A percentile compares a stretch with the other conserved stretches of the same genome.
Evolutionary conservation across 73 alveolate genomes (phyloP).

Genomic region (Paramecium bursaria): DNA sequence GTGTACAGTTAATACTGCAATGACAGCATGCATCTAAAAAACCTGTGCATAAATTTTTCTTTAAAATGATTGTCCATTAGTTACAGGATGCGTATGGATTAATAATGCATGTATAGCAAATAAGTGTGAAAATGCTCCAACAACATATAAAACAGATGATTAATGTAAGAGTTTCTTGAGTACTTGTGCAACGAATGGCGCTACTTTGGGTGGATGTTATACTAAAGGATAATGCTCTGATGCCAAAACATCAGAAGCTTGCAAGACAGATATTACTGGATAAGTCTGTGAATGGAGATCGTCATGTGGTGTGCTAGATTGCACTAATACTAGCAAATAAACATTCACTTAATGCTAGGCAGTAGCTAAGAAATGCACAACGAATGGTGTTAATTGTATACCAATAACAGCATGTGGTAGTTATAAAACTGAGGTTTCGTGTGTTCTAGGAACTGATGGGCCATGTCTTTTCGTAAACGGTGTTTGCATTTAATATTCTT

Average conservation of each 20-base stretch:
- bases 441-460: neutral
- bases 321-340: neutral
- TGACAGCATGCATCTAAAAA: neutral
- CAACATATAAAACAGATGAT: constrained; percentile 9
- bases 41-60: neutral
- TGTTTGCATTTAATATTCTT: neutral
- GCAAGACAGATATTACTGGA: neutral
- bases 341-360: neutral
- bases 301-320: neutral
- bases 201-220: constrained; percentile 45
- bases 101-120: neutral
- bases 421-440: neutral
- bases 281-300: constrained; percentile 15
- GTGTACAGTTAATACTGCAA: constrained; percentile 30
- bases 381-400: constrained; percentile 45
- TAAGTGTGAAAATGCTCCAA: constrained; percentile 40
- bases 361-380: neutral
- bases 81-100: constrained; percentile 11
- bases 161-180: neutral
- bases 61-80: neutral
- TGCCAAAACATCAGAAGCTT: neutral
- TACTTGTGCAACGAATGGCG: constrained; percentile 31
- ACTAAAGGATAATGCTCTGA: neutral
- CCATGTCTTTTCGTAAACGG: constrained; percentile 39
- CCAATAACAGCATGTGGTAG: neutral